Base-by-base conservation (phyloP, 805 yeast genomes). In the Lipomyces anomalus region DNA sequence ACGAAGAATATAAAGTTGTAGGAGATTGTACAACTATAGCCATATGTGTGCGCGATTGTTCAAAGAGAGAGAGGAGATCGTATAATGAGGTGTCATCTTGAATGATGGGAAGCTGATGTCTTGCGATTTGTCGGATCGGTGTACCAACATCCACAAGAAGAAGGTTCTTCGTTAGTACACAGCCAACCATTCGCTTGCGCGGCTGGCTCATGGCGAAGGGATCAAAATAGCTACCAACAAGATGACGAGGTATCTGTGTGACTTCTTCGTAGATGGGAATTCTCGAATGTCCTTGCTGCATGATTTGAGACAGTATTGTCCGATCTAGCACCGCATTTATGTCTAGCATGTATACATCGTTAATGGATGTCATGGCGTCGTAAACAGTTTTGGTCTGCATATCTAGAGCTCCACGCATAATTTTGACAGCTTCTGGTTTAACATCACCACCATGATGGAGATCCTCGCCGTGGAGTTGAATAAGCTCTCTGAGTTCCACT, bases 351-450 rank as follows among this genome's bases (percentile, higher is more conserved):
- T 13, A 39, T 2, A 4, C 42, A n/a, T 39, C 42, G 13, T 32
- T 11, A 7, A 39, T 39, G 2, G 13, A 22, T 11, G 42, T 39
- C 42, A 39, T 39, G 7, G 42, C 42, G 3, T 26, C 18, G 23
- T 18, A 9, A 18, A 39, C 42, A 17, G 17, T 32, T 13, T 21
- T 32, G 9, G n/a, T 23, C 2, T 39, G 42, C 41, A 39, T 13
- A 16, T 39, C 42, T 2, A 39, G 9, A 9, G 42, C 42, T 11
- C 42, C 42, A 11, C 42, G 36, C 40, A 39, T 33, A 39, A 39
- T 33, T 7, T 21, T 39, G 9, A 39, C 42, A 7, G 42, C 40
- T 11, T 39, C 42, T 7, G 16, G 3, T 2, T 21, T 33, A 16
- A 39, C 16, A 4, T 39, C 42, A 13, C 42, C 42, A 24, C 42